These are phyloP conservation scores for Sindora glabra DNA, from an alignment of 306 rosid species.

Conservation along the genomic window DNA sequence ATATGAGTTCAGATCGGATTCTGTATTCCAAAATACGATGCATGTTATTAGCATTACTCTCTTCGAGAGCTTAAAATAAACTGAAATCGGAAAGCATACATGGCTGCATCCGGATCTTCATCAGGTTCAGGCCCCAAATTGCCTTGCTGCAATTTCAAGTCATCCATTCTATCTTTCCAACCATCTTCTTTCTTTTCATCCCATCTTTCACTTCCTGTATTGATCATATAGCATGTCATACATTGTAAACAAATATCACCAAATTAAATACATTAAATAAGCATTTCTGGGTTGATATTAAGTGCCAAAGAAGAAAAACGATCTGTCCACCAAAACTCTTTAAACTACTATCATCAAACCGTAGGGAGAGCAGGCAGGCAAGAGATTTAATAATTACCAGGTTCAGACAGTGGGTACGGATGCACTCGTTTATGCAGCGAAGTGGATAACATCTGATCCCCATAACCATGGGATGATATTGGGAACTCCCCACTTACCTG, in stretches of 20 bases:
- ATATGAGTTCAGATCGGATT: too few species aligned
- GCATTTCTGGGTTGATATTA: too few species aligned
- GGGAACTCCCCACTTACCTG: slow-evolving; percentile 69
- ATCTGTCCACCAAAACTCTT: too few species aligned
- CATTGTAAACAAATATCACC: not conserved
- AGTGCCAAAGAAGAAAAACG: not conserved
- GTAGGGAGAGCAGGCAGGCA: too few species aligned
- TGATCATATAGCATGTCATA: slow-evolving; percentile 5
- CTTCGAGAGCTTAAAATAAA: too few species aligned
- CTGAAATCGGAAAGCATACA: too few species aligned
- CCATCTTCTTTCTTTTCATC: slow-evolving; percentile 60
- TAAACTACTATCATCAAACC: too few species aligned
- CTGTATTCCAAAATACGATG: too few species aligned
- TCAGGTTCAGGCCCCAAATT: slow-evolving; percentile 80
- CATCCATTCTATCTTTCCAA: slow-evolving; percentile 71
- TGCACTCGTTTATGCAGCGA: slow-evolving; percentile 73
- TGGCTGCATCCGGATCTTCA: slow-evolving; percentile 60
- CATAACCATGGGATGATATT: slow-evolving; percentile 56
- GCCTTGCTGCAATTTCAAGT: slow-evolving; percentile 93
- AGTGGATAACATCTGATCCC: slow-evolving; percentile 59
- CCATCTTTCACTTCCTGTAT: too few species aligned
- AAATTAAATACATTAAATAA: too few species aligned
- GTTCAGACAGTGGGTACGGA: slow-evolving; percentile 62
- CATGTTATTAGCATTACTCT: too few species aligned
- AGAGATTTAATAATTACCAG: slow-evolving; percentile 41